Evolutionary conservation across 257 asterid species (phyloP), one percentile per base, ranked within the genome.

Genomic region (Capsicum chinense): DNA sequence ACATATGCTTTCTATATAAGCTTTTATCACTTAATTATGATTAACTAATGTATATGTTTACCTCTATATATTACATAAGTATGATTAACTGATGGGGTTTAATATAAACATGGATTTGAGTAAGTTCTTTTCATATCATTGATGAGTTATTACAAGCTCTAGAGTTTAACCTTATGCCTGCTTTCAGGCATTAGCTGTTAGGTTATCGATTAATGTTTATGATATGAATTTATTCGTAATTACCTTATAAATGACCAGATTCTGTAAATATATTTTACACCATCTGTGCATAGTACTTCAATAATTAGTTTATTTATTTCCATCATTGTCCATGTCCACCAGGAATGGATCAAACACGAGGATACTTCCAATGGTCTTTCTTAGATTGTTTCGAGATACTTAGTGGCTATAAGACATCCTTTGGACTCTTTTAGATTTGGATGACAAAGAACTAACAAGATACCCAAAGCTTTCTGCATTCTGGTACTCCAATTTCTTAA

Each of bases 361-460:
- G 94, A 17, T 93, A 93, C 86, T 87, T 90, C 50, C 54, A 5
- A 2, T 93, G 97, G 97, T 33, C 93, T 4, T 90, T 93, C 89
- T 81, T 90, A 50, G 97, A 93, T 56, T 89, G 92, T 54, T 81
- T 91, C 11, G 95, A 93, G 88, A 1, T 93, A 56, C 26, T 93
- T 80, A 62, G 15, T 37, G 91, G 91, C 26, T 90, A 85, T 81
- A 7, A 81, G 87, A 3, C n/a, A 14, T 14, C 8, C 4, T 93
- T 35, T 17, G 94, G 94, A 9, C 76, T 92, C 62, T 90, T 67
- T 86, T 90, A 89, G 93, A 92, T 89, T 85, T 91, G 85, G 90
- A 89, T 14, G 94, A 93, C 84, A 71, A 90, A 64, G 79, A 90
- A 8, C 37, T 87, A 5, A 84, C 2, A n/a, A 79, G 93, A 79